Evolutionary conservation across 495 filamentous ascomycete species (phyloP).

Genomic region (Lentithecium fluviatile): DNA sequence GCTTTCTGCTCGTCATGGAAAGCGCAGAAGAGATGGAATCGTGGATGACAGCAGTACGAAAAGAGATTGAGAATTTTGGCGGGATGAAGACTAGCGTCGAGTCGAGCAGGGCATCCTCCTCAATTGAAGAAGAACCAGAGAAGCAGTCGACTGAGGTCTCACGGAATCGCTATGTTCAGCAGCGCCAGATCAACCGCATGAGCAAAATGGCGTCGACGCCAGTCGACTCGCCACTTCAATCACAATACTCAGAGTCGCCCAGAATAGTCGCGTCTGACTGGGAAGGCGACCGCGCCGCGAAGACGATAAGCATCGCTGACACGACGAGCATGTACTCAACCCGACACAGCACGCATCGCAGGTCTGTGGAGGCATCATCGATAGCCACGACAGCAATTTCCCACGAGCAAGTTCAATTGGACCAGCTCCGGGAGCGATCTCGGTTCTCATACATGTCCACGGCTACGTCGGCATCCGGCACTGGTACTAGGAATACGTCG

Average conservation of each 20-base stretch:
- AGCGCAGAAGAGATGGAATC: constrained; percentile 80
- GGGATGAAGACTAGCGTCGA: constrained; percentile 39
- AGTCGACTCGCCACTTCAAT: constrained; percentile 23
- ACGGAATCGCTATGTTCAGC: constrained; percentile 31
- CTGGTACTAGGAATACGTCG: constrained; percentile 36
- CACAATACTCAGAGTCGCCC: constrained; percentile 31
- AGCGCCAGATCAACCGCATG: constrained; percentile 28
- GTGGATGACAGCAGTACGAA: constrained; percentile 62
- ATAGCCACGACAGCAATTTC: constrained; percentile 35
- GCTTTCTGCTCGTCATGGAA: constrained; percentile 77
- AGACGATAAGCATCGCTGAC: constrained; percentile 27
- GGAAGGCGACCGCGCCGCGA: constrained; percentile 26
- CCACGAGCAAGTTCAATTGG: constrained; percentile 32
- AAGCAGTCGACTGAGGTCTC: constrained; percentile 7
- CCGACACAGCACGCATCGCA: constrained; percentile 20
- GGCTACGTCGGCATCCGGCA: constrained; percentile 30
- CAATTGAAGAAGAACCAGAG: constrained; percentile 31
- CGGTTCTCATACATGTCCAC: constrained; percentile 36
- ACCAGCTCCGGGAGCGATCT: constrained; percentile 35
- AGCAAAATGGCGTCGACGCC: constrained; percentile 14
- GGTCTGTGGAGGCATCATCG: constrained; percentile 32
- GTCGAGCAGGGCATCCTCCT: background rate
- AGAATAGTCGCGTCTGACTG: constrained; percentile 30
- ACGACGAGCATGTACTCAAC: constrained; percentile 27
- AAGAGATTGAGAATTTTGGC: constrained; percentile 48